Conservation (phyloP, 495 filamentous ascomycete species). For the Penicillium angulare region DNA sequence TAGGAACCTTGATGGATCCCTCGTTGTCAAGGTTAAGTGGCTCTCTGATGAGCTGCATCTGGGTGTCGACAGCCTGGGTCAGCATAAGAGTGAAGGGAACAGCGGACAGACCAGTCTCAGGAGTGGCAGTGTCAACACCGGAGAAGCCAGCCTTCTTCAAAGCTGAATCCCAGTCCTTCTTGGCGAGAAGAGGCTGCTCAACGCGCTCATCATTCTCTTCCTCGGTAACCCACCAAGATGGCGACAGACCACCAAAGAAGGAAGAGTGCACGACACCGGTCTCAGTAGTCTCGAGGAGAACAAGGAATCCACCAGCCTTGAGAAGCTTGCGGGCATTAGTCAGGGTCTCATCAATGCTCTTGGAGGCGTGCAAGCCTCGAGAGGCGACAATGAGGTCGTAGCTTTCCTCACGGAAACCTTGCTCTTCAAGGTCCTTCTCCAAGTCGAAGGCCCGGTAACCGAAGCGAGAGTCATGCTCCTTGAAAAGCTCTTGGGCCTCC, state of each 20-base stretch:
- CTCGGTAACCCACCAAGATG: slow-evolving; percentile 25
- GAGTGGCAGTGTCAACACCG: slow-evolving; percentile 33
- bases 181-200: no score
- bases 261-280: slow-evolving; percentile 21
- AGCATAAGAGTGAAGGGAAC: background rate
- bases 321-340: background rate
- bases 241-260: slow-evolving; percentile 16
- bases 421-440: background rate
- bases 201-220: no score
- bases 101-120: background rate
- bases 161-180: slow-evolving; percentile 11
- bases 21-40: background rate
- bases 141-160: slow-evolving; percentile 35
- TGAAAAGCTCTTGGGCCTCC: slow-evolving; percentile 1
- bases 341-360: background rate
- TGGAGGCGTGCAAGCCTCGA: background rate
- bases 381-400: background rate
- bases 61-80: background rate
- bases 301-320: slow-evolving; percentile 19
- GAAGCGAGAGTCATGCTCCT: slow-evolving; percentile 23
- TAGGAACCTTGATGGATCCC: background rate
- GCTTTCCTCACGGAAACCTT: background rate
- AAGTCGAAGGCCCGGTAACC: slow-evolving; percentile 34
- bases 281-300: slow-evolving; percentile 40
- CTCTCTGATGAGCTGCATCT: background rate